Percentiles rank a stretch among this genome's conserved stretches.
Evolutionary conservation across 805 yeast species (phyloP).

Genomic region (Wickerhamomyces tratensis): DNA sequence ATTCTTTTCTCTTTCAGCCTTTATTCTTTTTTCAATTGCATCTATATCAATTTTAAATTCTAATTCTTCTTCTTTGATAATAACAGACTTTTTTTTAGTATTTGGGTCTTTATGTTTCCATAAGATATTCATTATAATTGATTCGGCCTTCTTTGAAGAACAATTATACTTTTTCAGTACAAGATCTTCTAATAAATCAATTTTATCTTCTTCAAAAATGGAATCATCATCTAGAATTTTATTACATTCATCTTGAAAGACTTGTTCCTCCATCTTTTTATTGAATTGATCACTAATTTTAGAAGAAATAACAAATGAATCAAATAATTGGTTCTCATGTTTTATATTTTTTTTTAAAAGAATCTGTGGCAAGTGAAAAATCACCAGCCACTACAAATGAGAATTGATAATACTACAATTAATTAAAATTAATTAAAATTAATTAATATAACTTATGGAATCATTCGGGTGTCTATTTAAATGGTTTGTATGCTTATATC

Average conservation of each 20-base stretch:
- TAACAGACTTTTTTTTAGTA: slow-evolving; percentile 6
- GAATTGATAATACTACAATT: too few species aligned
- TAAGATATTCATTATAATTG: slow-evolving; percentile 28
- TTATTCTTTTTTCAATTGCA: slow-evolving; percentile 16
- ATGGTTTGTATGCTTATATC: background rate
- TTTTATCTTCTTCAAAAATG: slow-evolving; percentile 27
- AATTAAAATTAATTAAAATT: too few species aligned
- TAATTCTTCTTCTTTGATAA: slow-evolving; percentile 13
- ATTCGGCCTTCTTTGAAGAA: slow-evolving; percentile 19
- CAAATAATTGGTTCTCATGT: too few species aligned
- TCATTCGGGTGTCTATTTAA: too few species aligned
- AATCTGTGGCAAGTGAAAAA: too few species aligned
- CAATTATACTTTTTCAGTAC: slow-evolving; percentile 14
- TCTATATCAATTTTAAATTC: slow-evolving; percentile 14
- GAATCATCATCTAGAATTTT: slow-evolving; percentile 20
- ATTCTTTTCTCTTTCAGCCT: slow-evolving; percentile 6
- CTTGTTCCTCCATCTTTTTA: background rate
- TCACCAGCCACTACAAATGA: too few species aligned
- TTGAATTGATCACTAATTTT: too few species aligned
- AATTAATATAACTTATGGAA: too few species aligned
- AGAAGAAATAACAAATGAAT: too few species aligned
- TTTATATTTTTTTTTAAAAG: too few species aligned
- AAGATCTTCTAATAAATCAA: slow-evolving; percentile 26
- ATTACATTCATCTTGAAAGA: slow-evolving; percentile 20
- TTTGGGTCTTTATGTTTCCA: slow-evolving; percentile 29